Evolutionary conservation across 2,329 filamentous ascomycete genomes (phyloP).

Genomic region (Neofusicoccum umdonicola): DNA sequence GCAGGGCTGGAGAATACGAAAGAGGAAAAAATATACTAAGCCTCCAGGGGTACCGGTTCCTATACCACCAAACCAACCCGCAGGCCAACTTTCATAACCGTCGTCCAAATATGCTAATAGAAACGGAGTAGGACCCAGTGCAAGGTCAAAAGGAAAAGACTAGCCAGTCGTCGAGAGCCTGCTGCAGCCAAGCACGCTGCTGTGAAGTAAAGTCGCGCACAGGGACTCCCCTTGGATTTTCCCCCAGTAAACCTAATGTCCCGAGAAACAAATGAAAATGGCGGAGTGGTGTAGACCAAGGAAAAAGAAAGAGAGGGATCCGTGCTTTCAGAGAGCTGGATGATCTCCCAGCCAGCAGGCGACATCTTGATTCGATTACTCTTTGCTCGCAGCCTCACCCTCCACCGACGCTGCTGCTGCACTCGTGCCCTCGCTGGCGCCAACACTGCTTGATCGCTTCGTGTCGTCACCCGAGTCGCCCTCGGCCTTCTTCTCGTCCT

Average conservation of each 20-base stretch:
- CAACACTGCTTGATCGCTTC: slow-evolving; percentile 8
- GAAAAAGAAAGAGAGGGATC: neutral
- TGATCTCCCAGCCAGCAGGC: neutral
- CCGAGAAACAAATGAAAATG: neutral
- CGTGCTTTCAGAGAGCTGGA: neutral
- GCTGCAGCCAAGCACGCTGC: neutral
- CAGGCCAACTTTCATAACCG: slow-evolving; percentile 11
- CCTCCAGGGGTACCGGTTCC: neutral
- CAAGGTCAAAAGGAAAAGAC: neutral
- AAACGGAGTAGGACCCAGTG: neutral
- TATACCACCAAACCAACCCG: neutral
- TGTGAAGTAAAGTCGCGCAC: neutral
- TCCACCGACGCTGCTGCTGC: neutral
- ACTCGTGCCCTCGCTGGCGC: slow-evolving; percentile 1
- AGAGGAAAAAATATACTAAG: neutral
- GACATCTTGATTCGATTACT: neutral
- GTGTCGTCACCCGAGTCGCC: neutral
- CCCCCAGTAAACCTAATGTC: neutral
- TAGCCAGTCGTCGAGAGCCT: neutral
- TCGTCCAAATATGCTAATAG: slow-evolving; percentile 11
- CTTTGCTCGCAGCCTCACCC: slow-evolving; percentile 7
- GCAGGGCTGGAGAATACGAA: slow-evolving; percentile 2
- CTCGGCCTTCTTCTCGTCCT: slow-evolving; percentile 22
- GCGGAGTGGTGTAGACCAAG: neutral
- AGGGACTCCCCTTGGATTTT: neutral